Evolutionary conservation across 257 asterid genomes (phyloP).

Genomic region (Solanum microdontum): DNA sequence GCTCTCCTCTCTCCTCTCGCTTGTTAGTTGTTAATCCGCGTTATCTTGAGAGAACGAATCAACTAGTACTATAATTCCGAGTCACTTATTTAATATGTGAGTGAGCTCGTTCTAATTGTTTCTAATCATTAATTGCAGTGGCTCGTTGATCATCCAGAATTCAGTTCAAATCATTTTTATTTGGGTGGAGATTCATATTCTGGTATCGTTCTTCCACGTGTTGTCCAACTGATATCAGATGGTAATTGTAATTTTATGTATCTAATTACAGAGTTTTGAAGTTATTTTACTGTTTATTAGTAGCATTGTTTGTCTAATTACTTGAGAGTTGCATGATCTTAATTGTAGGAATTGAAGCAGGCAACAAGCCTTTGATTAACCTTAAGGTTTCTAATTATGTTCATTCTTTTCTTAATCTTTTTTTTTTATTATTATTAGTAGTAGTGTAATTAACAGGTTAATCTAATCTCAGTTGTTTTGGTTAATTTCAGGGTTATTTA

Average conservation of each 20-base stretch:
- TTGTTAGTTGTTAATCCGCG: neutral
- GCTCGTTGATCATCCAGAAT: constrained; percentile 23
- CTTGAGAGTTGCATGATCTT: neutral
- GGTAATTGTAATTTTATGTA: constrained; percentile 7
- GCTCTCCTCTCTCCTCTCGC: neutral
- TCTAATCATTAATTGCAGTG: constrained; percentile 15
- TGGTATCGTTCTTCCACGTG: constrained; percentile 23
- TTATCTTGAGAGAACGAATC: neutral
- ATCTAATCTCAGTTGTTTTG: neutral
- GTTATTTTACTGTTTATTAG: neutral
- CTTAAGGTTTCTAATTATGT: constrained; percentile 16
- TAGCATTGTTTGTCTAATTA: neutral
- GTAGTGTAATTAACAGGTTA: neutral
- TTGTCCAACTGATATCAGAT: constrained; percentile 16
- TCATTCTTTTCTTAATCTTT: neutral
- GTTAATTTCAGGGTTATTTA: constrained; percentile 25
- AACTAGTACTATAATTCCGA: neutral
- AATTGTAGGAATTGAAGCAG: constrained; percentile 26
- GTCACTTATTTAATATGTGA: neutral
- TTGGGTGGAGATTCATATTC: constrained; percentile 32
- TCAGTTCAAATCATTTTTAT: constrained; percentile 20
- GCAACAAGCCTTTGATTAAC: constrained; percentile 13
- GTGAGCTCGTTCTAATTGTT: neutral
- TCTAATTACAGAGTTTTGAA: neutral
- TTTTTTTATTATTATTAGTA: neutral